Conservation (phyloP, 2,329 filamentous ascomycete species). For the Colletotrichum graminicola region DNA sequence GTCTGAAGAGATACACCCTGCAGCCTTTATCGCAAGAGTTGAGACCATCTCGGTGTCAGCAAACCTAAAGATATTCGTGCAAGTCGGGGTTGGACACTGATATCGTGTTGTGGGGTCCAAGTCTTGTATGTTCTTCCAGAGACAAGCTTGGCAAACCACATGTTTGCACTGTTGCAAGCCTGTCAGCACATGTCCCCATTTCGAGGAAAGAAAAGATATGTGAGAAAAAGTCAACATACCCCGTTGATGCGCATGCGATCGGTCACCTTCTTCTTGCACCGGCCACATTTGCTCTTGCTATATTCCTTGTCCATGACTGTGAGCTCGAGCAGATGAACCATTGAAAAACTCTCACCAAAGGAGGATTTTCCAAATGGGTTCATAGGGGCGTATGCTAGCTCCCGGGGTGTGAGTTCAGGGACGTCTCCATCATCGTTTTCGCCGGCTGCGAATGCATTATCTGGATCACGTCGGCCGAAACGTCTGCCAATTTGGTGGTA, state of each 20-base stretch:
- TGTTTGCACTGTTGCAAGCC: not conserved
- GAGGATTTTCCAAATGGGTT: not conserved
- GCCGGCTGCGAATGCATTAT: not conserved
- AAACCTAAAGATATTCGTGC: not conserved
- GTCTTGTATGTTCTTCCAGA: accelerated
- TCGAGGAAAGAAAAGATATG: accelerated
- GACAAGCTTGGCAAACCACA: not conserved
- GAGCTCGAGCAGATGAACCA: not conserved
- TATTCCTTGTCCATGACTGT: not conserved
- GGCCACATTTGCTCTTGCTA: not conserved
- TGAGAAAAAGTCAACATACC: not conserved
- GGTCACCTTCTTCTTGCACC: not conserved
- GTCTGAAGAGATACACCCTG: not conserved
- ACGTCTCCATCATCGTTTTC: not conserved
- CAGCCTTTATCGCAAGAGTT: not conserved
- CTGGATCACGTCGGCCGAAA: not conserved
- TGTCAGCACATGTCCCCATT: not conserved
- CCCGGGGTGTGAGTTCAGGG: not conserved
- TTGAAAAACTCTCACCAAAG: not conserved
- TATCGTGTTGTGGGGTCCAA: too few relatives aligned
- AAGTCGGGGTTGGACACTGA: not conserved
- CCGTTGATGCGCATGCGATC: not conserved
- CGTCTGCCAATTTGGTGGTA: not conserved
- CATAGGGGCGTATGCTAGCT: not conserved
- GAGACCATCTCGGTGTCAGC: not conserved